phyloP scores from a whole-genome alignment of 1,139 yeast genomes.

The Lodderomyces parapsilosis region DNA sequence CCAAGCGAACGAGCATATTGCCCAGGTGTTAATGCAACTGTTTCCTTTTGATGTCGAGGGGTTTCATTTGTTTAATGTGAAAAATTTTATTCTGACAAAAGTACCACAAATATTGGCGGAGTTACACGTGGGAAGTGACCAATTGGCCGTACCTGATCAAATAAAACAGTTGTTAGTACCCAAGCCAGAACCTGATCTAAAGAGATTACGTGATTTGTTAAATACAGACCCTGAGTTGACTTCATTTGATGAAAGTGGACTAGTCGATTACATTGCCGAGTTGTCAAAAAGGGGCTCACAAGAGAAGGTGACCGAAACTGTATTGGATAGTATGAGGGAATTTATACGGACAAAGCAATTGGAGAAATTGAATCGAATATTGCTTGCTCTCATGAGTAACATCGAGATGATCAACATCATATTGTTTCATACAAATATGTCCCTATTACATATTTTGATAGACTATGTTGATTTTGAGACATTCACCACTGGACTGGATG shows the following conservation, averaged over 20 bases:
- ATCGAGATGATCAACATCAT: conserved; percentile 42
- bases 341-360: conserved; percentile 39
- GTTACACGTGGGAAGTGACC: conserved; percentile 2
- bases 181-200: conserved; percentile 37
- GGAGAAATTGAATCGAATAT: conserved; percentile 48
- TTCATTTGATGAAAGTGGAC: conserved; percentile 50
- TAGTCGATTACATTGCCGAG: conserved; percentile 36
- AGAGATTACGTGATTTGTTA: conserved; percentile 49
- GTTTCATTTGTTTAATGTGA: conserved; percentile 28
- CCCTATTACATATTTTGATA: conserved; percentile 24
- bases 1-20: conserved; percentile 22
- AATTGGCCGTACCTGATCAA: conserved; percentile 18
- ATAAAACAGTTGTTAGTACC: conserved; percentile 8
- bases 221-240: conserved; percentile 54
- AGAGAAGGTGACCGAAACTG: conserved; percentile 32
- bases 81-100: conserved; percentile 32
- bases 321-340: conserved; percentile 34
- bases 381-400: conserved; percentile 45
- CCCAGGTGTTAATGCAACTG: conserved; percentile 6
- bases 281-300: conserved; percentile 28
- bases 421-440: conserved; percentile 29
- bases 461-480: conserved; percentile 34
- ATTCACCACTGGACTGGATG: conserved; percentile 44
- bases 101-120: conserved; percentile 24
- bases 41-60: conserved; percentile 13